Evolutionary conservation across 768 basidiomycete species (phyloP).

Genomic region (Kwoniella sp.): DNA sequence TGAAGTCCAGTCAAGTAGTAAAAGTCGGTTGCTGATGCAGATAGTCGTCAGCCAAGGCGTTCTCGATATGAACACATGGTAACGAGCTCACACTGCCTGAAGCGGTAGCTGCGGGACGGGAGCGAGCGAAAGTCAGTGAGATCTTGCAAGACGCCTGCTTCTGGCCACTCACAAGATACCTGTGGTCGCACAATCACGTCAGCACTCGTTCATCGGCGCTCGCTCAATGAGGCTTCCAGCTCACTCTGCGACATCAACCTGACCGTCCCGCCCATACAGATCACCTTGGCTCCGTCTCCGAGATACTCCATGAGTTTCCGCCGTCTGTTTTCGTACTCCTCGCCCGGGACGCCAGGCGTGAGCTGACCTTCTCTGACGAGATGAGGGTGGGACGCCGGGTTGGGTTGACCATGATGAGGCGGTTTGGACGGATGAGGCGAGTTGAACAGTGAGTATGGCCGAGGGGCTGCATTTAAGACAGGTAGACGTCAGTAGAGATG

Average conservation of each 20-base stretch:
- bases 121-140: neutral
- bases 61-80: too few species aligned
- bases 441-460: conserved; percentile 9
- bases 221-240: conserved; percentile 52
- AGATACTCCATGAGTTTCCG: conserved; percentile 66
- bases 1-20: conserved; percentile 91
- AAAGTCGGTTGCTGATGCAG: conserved; percentile 47
- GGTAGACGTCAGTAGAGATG: neutral
- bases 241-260: conserved; percentile 56
- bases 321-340: conserved; percentile 73
- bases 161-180: conserved; percentile 13
- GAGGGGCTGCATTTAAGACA: neutral
- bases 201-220: neutral
- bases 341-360: conserved; percentile 71
- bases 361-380: conserved; percentile 66
- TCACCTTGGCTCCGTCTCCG: conserved; percentile 67
- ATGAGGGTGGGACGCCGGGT: conserved; percentile 74
- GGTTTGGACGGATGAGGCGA: conserved; percentile 56
- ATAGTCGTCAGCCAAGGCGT: neutral
- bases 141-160: neutral
- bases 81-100: conserved; percentile 19
- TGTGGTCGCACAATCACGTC: neutral
- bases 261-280: conserved; percentile 70
- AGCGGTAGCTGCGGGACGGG: conserved; percentile 6
- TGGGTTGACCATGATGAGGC: conserved; percentile 73